Evolutionary conservation across 495 filamentous ascomycete genomes (phyloP), one percentile per base, ranked within the genome.

Genomic region (Gamarada debralockiae): DNA sequence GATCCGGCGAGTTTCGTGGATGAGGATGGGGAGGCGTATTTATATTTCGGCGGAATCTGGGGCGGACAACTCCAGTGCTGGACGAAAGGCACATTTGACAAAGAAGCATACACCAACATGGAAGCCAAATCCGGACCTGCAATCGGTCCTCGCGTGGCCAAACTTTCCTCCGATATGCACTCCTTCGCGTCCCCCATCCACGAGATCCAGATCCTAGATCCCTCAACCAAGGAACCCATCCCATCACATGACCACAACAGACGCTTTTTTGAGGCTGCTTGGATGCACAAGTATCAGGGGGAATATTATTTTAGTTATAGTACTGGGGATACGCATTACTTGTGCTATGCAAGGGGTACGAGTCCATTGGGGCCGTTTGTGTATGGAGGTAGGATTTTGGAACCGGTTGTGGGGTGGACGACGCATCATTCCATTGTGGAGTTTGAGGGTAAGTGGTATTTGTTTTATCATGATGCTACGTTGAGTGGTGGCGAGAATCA

Each of bases 351-450:
- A 3, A 74, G 69, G 22, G 78, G 84, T 2, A 65, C 73, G 4
- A 78, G 64, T 56, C 84, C 85, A 7, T 66, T 79, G 20, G 86
- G 86, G 1, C 86, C 85, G 13, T 90, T 89, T 58, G 83, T 76
- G 14, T 90, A 87, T 50, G 75, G 72, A 6, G 85, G 85, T 2
- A 66, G 80, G 33, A 84, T 90, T 53, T 65, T 90, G 46, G 84
- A 90, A 72, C 86, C 85, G 1, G 86, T 89, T 53, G 59, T 84
- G 3, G 85, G 86, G 4, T 90, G 86, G 86, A 90, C 86, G 40
- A 90, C 86, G 50, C 85, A 89, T 70, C 85, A 88, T 68, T 84
- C 80, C n/a, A 83, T 90, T 59, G 82, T 79, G 23, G 84, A 89
- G 73, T 86, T 82, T 59, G 57, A 77, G 68, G 83, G 75, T 3